A percentile compares a stretch with the other conserved stretches of the same genome.
phyloP scores from a whole-genome alignment of 83 land plant species.

The Diphasiastrum complanatum region DNA sequence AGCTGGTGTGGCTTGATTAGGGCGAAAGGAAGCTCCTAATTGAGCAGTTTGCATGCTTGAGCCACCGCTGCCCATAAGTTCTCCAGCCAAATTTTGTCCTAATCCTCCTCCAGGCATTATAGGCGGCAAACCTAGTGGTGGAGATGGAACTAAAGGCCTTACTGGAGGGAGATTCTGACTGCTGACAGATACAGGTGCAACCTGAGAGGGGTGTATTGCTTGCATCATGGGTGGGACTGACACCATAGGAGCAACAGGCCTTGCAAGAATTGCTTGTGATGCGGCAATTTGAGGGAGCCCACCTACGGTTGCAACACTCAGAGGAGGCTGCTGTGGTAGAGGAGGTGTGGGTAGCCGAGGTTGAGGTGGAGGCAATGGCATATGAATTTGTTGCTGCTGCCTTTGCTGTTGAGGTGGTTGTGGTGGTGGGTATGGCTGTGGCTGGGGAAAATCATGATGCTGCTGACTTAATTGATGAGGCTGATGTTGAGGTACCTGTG shows the following conservation, averaged over 20 bases:
- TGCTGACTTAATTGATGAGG: conserved; percentile 18
- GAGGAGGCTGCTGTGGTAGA: conserved; percentile 49
- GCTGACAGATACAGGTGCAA: not conserved
- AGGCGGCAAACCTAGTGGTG: conserved; percentile 21
- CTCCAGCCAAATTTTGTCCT: conserved; percentile 3
- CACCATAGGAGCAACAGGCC: conserved; percentile 22
- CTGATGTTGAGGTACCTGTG: conserved; percentile 20
- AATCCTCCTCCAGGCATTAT: conserved; percentile 5
- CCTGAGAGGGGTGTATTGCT: not conserved
- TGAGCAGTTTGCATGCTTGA: no score
- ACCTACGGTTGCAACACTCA: no score
- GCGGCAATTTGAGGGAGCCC: conserved; percentile 46
- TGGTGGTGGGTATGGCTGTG: conserved; percentile 38
- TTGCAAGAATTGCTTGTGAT: conserved; percentile 31
- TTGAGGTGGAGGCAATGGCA: conserved; percentile 15
- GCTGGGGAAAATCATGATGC: conserved; percentile 27
- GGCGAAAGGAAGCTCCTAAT: not conserved
- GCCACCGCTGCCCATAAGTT: no score
- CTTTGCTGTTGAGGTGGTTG: conserved; percentile 44
- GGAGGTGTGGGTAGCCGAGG: conserved; percentile 33
- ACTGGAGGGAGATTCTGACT: not conserved
- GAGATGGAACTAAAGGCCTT: conserved; percentile 17
- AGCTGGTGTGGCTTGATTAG: not conserved
- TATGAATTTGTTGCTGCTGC: conserved; percentile 42
- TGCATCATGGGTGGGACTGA: conserved; percentile 2